Conservation (phyloP, 805 yeast species). For the Candida tibetensis region DNA sequence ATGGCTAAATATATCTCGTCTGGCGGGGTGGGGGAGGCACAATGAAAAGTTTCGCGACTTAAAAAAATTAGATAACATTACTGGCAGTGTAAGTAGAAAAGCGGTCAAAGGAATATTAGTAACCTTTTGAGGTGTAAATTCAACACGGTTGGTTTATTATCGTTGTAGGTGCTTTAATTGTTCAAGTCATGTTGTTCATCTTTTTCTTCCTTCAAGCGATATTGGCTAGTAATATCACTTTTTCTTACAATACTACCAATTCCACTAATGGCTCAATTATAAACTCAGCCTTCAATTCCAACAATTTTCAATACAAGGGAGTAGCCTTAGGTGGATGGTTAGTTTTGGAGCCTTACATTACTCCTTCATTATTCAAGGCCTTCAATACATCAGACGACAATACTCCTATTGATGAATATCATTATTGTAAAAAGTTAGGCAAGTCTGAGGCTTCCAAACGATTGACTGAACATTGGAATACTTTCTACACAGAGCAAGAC, state of each 20-base stretch:
- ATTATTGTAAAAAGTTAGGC: conserved; percentile 50
- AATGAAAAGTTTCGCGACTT: too few relatives aligned
- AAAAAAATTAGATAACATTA: too few relatives aligned
- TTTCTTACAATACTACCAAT: conserved; percentile 3
- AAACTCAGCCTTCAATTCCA: conserved; percentile 7
- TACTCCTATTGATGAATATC: conserved; percentile 59
- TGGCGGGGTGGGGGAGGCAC: too few relatives aligned
- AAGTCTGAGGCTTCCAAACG: conserved; percentile 39
- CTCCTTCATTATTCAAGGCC: conserved; percentile 56
- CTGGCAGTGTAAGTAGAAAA: too few relatives aligned
- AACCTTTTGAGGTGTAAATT: too few relatives aligned
- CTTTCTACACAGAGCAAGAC: conserved; percentile 60
- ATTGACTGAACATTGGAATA: conserved; percentile 52
- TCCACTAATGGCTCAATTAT: conserved; percentile 6
- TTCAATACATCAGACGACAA: conserved; percentile 25
- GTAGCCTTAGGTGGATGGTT: conserved; percentile 72
- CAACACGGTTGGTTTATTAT: too few relatives aligned
- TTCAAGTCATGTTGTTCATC: background rate
- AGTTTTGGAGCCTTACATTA: conserved; percentile 66
- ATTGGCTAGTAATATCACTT: background rate
- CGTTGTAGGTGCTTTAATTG: too few relatives aligned
- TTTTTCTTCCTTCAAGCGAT: background rate
- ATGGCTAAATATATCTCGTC: too few relatives aligned
- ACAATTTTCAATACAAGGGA: conserved; percentile 28
- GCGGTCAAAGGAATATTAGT: too few relatives aligned